Percentiles rank a stretch among this genome's conserved stretches.
phyloP scores from a whole-genome alignment of 2,329 filamentous ascomycete genomes.

The Xylariaceae sp. region DNA sequence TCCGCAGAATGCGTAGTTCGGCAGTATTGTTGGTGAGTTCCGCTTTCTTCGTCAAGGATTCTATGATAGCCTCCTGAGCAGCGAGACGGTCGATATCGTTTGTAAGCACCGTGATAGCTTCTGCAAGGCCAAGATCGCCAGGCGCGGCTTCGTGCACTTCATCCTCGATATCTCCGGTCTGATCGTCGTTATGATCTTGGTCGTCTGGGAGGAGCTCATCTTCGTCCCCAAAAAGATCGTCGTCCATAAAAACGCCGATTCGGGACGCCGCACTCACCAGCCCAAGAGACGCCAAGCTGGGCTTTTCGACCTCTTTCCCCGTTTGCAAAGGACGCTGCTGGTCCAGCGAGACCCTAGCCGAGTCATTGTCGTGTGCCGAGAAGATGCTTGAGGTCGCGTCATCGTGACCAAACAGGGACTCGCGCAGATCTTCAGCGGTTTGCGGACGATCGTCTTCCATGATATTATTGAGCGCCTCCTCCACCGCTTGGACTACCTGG shows the following conservation, averaged over 20 bases:
- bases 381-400: slow-evolving; percentile 54
- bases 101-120: slow-evolving; percentile 87
- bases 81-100: slow-evolving; percentile 87
- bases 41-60: slow-evolving; percentile 89
- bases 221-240: slow-evolving; percentile 91
- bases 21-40: slow-evolving; percentile 97
- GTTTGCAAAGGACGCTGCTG: slow-evolving; percentile 33
- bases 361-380: slow-evolving; percentile 59
- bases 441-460: slow-evolving; percentile 75
- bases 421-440: slow-evolving; percentile 64
- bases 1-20: slow-evolving; percentile 86
- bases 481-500: slow-evolving; percentile 87
- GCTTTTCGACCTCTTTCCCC: slow-evolving; percentile 63
- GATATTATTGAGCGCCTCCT: slow-evolving; percentile 88
- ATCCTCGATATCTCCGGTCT: slow-evolving; percentile 66
- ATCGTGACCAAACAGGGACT: slow-evolving; percentile 67
- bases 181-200: slow-evolving; percentile 65
- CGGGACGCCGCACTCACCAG: slow-evolving; percentile 85
- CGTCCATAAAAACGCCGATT: slow-evolving; percentile 89
- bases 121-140: slow-evolving; percentile 88
- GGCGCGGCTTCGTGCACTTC: slow-evolving; percentile 93
- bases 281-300: slow-evolving; percentile 87
- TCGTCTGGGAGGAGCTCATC: slow-evolving; percentile 85
- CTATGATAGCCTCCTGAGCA: slow-evolving; percentile 87
- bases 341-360: slow-evolving; percentile 46